Conservation (phyloP, 2,329 filamentous ascomycete genomes). For the Juglanconis oblonga region DNA sequence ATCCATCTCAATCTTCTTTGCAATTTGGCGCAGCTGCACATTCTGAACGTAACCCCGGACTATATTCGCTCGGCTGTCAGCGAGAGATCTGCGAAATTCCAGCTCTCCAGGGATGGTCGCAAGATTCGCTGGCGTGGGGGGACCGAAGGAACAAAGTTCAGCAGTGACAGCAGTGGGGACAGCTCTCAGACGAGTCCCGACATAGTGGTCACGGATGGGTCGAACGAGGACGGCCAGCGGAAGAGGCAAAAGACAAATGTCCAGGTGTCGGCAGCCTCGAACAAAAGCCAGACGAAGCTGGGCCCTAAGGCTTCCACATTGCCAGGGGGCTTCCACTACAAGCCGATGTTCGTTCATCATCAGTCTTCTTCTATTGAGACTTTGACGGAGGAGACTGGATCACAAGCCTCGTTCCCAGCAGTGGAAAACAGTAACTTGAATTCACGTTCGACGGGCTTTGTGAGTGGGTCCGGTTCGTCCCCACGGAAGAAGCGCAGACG, state of each 20-base stretch:
- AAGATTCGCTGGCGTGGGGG: slow-evolving; percentile 80
- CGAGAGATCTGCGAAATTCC: slow-evolving; percentile 70
- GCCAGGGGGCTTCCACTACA: slow-evolving; percentile 57
- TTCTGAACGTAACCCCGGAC: slow-evolving; percentile 75
- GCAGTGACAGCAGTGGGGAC: slow-evolving; percentile 58
- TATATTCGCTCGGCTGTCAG: slow-evolving; percentile 72
- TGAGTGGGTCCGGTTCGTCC: slow-evolving; percentile 46
- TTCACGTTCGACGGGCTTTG: slow-evolving; percentile 42
- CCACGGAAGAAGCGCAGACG: slow-evolving; percentile 50
- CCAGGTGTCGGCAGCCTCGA: slow-evolving; percentile 31
- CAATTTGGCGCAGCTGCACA: slow-evolving; percentile 81
- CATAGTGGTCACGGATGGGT: slow-evolving; percentile 45
- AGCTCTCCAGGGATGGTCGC: slow-evolving; percentile 72
- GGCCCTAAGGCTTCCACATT: slow-evolving; percentile 34
- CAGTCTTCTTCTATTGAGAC: slow-evolving; percentile 44
- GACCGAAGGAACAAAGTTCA: slow-evolving; percentile 60
- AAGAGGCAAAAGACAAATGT: slow-evolving; percentile 46
- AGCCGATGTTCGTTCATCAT: slow-evolving; percentile 57
- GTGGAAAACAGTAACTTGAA: slow-evolving; percentile 47
- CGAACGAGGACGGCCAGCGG: slow-evolving; percentile 38
- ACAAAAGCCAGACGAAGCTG: slow-evolving; percentile 38
- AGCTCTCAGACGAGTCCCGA: slow-evolving; percentile 46
- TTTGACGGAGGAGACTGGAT: slow-evolving; percentile 46
- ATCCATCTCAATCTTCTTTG: slow-evolving; percentile 78
- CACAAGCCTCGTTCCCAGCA: slow-evolving; percentile 40